These are phyloP conservation scores for Syzygium malaccense DNA, from an alignment of 441 rosid genomes.

Conservation along the genomic window DNA sequence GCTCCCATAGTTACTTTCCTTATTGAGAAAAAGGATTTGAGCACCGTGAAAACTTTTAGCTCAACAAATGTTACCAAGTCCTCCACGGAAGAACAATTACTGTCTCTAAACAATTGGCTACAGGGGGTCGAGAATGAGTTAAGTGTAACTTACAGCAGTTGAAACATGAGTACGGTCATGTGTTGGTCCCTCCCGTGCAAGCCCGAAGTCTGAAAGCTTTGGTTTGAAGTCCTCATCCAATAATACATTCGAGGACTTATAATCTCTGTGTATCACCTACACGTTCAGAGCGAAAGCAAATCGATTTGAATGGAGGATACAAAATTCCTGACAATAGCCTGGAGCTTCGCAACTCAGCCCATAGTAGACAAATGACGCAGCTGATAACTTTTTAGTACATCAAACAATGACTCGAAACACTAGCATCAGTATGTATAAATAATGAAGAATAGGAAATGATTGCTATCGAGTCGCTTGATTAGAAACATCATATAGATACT, in stretches of 20 bases:
- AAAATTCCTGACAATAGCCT: not conserved
- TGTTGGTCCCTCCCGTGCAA: constrained; percentile 85
- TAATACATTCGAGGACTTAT: constrained; percentile 73
- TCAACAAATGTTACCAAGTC: not conserved
- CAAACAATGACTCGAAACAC: not conserved
- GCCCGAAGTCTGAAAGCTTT: constrained; percentile 88
- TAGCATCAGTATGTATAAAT: not conserved
- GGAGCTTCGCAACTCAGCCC: not conserved
- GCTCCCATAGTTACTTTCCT: not conserved
- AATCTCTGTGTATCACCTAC: constrained; percentile 81
- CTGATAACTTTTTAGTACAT: not conserved
- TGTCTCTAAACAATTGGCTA: not conserved
- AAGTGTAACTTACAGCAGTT: constrained; percentile 52
- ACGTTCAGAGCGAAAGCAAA: not conserved
- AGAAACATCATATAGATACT: not conserved
- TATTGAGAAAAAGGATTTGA: not conserved
- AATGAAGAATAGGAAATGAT: not conserved
- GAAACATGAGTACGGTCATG: constrained; percentile 72
- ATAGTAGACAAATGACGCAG: not conserved
- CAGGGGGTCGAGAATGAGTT: not conserved
- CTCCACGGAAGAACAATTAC: not conserved
- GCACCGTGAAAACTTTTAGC: not conserved
- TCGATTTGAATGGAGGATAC: not conserved
- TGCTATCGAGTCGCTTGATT: not conserved
- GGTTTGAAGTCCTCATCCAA: constrained; percentile 56